Conservation (phyloP, 2,329 filamentous ascomycete species). For the Alternaria viburni region DNA sequence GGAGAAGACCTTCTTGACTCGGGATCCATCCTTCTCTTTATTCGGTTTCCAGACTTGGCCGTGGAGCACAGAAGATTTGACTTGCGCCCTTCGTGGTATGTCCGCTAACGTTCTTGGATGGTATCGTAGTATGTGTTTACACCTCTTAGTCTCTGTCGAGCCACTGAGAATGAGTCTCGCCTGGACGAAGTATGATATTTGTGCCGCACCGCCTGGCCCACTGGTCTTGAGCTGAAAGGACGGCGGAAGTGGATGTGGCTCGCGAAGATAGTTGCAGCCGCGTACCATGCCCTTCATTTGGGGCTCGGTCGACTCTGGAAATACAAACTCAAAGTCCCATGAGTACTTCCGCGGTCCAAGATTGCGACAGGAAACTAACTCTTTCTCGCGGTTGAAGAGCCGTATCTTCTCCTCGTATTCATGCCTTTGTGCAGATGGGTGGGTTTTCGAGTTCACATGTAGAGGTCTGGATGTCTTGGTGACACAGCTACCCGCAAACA, state of each 20-base stretch:
- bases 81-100: conserved; percentile 21
- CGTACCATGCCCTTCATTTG: conserved; percentile 35
- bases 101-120: conserved; percentile 25
- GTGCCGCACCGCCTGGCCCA: conserved; percentile 33
- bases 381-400: conserved; percentile 39
- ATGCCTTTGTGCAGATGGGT: conserved; percentile 20
- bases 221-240: conserved; percentile 38
- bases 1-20: conserved; percentile 32
- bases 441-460: conserved; percentile 22
- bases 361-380: conserved; percentile 23
- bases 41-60: conserved; percentile 37
- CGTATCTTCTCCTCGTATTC: conserved; percentile 37
- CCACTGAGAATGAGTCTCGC: conserved; percentile 29
- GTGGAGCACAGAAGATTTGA: conserved; percentile 34
- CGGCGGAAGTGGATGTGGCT: conserved; percentile 43
- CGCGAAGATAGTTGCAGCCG: conserved; percentile 36
- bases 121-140: conserved; percentile 34
- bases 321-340: conserved; percentile 46
- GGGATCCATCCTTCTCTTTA: conserved; percentile 17
- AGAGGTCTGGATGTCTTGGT: conserved; percentile 41
- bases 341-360: conserved; percentile 37
- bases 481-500: conserved; percentile 40
- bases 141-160: conserved; percentile 20
- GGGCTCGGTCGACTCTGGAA: conserved; percentile 39
- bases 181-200: conserved; percentile 40